A percentile compares a stretch with the other conserved stretches of the same genome.
These are phyloP conservation scores for Candida orba DNA, from an alignment of 805 yeast species.

Conservation along the genomic window DNA sequence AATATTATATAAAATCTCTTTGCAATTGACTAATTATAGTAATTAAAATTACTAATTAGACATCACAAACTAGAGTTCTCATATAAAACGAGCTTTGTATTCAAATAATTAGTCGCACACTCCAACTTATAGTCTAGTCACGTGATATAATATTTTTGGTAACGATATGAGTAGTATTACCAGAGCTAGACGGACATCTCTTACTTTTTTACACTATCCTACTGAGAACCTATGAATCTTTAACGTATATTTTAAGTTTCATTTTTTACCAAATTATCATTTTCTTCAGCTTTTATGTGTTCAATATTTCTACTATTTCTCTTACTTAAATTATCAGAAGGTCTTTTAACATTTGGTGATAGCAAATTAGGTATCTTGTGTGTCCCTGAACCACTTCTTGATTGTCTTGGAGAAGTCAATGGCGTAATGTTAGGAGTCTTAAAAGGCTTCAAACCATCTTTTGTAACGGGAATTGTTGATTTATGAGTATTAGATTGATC, in stretches of 20 bases:
- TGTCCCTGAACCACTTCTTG: conserved; percentile 11
- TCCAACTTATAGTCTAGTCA: too few species aligned
- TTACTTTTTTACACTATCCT: too few species aligned
- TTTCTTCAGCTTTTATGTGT: background rate
- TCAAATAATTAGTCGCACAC: too few species aligned
- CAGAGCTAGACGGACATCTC: too few species aligned
- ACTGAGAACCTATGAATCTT: too few species aligned
- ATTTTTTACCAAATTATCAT: background rate
- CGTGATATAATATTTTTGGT: too few species aligned
- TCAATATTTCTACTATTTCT: conserved; percentile 11
- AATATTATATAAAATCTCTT: too few species aligned
- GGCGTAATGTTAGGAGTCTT: conserved; percentile 16
- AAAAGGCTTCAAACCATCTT: conserved; percentile 18
- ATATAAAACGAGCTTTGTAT: too few species aligned
- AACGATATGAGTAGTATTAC: too few species aligned
- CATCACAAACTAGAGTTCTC: too few species aligned
- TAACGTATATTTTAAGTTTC: background rate
- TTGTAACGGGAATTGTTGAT: background rate
- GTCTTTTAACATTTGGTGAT: conserved; percentile 12
- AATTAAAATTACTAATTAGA: too few species aligned
- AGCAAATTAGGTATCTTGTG: conserved; percentile 3
- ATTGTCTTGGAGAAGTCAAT: conserved; percentile 13
- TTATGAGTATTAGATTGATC: background rate
- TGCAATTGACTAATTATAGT: too few species aligned
- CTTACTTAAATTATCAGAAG: conserved; percentile 16